Conservation (phyloP, 164 flowering plant species). For the Piper betle region DNA sequence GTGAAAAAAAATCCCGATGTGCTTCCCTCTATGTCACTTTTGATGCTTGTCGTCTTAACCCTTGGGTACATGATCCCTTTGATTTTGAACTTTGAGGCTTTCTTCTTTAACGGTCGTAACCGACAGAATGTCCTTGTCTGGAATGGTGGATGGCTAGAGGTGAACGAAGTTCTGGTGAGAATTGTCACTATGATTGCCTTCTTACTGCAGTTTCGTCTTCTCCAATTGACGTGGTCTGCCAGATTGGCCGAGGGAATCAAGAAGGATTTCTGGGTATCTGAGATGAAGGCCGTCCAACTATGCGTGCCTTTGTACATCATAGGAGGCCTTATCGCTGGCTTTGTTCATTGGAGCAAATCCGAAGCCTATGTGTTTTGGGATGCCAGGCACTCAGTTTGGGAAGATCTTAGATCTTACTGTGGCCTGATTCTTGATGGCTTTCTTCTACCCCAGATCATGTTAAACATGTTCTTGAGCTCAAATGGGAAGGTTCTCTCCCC, state of each 20-base stretch:
- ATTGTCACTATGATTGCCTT: constrained; percentile 42
- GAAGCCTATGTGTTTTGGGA: background rate
- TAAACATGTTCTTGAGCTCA: constrained; percentile 35
- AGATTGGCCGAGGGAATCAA: constrained; percentile 17
- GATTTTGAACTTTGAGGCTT: constrained; percentile 48
- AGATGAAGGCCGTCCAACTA: constrained; percentile 26
- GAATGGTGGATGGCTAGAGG: constrained; percentile 39
- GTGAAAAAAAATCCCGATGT: constrained; percentile 36
- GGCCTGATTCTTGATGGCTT: constrained; percentile 59
- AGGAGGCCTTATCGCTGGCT: constrained; percentile 30
- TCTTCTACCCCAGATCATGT: constrained; percentile 53
- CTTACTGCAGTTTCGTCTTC: constrained; percentile 44
- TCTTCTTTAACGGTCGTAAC: constrained; percentile 10
- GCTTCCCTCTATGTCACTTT: constrained; percentile 36
- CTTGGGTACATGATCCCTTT: constrained; percentile 54
- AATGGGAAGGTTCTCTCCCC: constrained; percentile 30
- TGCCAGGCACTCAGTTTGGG: constrained; percentile 20
- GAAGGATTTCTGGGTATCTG: constrained; percentile 23
- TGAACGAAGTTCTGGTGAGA: constrained; percentile 43
- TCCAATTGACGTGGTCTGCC: constrained; percentile 41
- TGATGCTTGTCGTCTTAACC: constrained; percentile 48
- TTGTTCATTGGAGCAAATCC: constrained; percentile 12
- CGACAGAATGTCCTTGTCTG: constrained; percentile 14
- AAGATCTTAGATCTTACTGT: constrained; percentile 36
- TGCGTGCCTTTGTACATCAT: constrained; percentile 24